Conservation (phyloP, 2,329 filamentous ascomycete genomes). For the Teratosphaeriaceae sp. region DNA sequence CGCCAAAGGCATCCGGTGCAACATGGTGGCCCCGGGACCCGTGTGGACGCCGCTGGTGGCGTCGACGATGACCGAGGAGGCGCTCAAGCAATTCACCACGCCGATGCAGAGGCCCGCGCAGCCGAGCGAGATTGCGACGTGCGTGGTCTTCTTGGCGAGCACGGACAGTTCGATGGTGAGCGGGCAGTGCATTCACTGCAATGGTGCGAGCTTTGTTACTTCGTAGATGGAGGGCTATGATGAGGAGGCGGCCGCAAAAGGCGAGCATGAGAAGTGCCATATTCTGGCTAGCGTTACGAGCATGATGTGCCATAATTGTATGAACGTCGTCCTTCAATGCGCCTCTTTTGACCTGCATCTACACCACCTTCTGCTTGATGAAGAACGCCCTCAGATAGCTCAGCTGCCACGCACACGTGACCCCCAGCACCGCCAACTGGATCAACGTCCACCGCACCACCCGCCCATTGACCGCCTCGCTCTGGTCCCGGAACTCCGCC, state of each 20-base stretch:
- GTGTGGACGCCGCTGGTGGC: constrained; percentile 74
- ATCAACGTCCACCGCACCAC: constrained; percentile 93
- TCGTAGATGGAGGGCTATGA: constrained; percentile 15
- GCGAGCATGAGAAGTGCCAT: too few species aligned
- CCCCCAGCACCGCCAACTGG: constrained; percentile 74
- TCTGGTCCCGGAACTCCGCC: constrained; percentile 96
- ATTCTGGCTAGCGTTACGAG: too few species aligned
- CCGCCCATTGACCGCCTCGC: constrained; percentile 82
- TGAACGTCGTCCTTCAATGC: too few species aligned
- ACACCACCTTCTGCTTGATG: constrained; percentile 99
- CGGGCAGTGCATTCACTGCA: constrained; percentile 64
- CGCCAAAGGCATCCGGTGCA: constrained; percentile 65
- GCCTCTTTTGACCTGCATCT: too few species aligned
- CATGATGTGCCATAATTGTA: too few species aligned
- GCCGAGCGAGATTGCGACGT: constrained; percentile 74
- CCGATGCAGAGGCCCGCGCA: constrained; percentile 74
- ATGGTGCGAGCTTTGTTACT: constrained; percentile 53
- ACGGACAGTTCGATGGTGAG: constrained; percentile 66
- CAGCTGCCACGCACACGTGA: constrained; percentile 94
- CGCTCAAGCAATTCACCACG: constrained; percentile 63
- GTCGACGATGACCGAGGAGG: constrained; percentile 62
- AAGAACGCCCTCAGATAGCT: constrained; percentile 95
- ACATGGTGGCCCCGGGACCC: constrained; percentile 69
- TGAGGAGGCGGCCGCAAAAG: too few species aligned
- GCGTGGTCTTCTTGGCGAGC: constrained; percentile 73